Evolutionary conservation across 441 rosid genomes (phyloP), one percentile per base, ranked within the genome.

Genomic region (Manihot esculenta): DNA sequence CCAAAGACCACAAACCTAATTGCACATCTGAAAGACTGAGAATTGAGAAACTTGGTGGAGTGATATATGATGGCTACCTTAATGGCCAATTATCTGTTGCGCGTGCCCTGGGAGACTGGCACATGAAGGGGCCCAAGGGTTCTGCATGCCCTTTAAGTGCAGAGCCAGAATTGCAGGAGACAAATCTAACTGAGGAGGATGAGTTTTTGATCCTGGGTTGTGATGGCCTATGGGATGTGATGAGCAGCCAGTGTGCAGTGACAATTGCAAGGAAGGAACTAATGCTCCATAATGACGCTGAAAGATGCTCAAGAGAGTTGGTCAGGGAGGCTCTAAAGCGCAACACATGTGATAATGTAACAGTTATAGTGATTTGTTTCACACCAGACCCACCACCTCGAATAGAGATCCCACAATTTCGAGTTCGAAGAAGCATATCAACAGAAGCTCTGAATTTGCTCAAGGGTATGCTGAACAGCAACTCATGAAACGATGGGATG

Each of bases 221-320:
- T 53, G 97, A 92, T 66, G 97, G 97, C 74, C 78, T 92, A 68
- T 92, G 97, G 97, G 97, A 92, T 78, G 97, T 92, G 20, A 92
- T 90, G 94, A 92, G 89, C 75, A 92, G 97, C 66, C 96, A 90
- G 74, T 83, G 42, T 38, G 42, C 42, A 38, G 42, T 38, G 8
- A 38, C 42, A 38, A 38, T 38, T 38, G 42, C 42, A 0, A 87
- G 97, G 86, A 92, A 84, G 69, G 92, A 88, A 72, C 81, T 92
- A 79, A 88, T 88, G 94, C 80, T 86, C 51, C 97, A 92, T 73
- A 92, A 92, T 66, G 96, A 92, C 79, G 96, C 96, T 3, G 92
- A 92, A 83, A 90, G 93, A 80, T 92, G 97, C 78, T 90, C 96
- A 1, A 87, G 85, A 75, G 96, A 85, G 81, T 87, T 92, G 38